Evolutionary conservation across 2,329 filamentous ascomycete species (phyloP).

Genomic region (Xylaria sp.): DNA sequence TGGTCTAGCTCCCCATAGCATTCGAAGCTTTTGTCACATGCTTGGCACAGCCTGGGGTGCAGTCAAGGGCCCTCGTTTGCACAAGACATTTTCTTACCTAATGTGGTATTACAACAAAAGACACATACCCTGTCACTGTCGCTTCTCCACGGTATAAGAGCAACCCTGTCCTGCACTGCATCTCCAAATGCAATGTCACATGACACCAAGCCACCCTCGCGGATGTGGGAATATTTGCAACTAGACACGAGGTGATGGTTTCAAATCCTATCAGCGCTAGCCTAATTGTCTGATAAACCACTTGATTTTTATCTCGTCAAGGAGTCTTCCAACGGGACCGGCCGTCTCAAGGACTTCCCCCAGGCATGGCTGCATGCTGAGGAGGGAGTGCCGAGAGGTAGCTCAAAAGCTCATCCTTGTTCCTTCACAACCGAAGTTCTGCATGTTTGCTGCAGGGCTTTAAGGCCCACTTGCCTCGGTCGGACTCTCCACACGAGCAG

Average conservation of each 20-base stretch:
- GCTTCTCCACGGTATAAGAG: background rate
- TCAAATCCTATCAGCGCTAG: no score
- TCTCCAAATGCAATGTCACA: background rate
- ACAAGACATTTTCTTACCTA: background rate
- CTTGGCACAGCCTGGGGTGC: background rate
- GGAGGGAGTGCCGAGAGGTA: background rate
- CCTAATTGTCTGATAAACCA: no score
- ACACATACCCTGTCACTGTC: slow-evolving; percentile 2
- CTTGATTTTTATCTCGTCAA: no score
- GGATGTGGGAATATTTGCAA: no score
- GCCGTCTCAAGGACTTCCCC: background rate
- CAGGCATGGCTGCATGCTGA: background rate
- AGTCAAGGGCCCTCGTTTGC: background rate
- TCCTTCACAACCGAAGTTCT: background rate
- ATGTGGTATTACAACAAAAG: background rate
- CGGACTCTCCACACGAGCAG: background rate
- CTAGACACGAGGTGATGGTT: no score
- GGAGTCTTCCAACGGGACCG: background rate
- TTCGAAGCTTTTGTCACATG: slow-evolving; percentile 1
- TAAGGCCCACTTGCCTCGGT: background rate
- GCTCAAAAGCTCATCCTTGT: background rate
- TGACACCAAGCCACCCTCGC: slow-evolving; percentile 2
- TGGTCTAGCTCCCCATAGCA: background rate
- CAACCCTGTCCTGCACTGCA: background rate
- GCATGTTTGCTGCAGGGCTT: slow-evolving; percentile 22